Evolutionary conservation across 2,329 filamentous ascomycete species (phyloP), one percentile per base, ranked within the genome.

Genomic region (Teratosphaeria zuluensis): DNA sequence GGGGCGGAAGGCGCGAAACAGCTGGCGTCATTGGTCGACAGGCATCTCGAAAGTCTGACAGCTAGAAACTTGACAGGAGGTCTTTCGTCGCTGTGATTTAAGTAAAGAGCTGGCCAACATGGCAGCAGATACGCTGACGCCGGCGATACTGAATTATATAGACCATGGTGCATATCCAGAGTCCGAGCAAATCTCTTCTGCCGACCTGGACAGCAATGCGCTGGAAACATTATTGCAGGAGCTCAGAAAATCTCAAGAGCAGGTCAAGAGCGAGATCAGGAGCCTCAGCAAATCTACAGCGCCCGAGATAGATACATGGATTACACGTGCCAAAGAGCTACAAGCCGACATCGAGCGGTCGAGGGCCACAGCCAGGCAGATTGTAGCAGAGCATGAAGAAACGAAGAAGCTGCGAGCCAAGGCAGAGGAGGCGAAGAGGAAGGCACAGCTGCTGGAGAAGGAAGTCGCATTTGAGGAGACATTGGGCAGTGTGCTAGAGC

Each of bases 281-380:
- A 73, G 78, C 24, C 83, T 94, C 62, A 95, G 92, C 73, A 83
- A 85, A 69, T 85, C 90, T 64, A 88, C 85, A 19, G 88, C 86
- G 58, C 83, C 86, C 46, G 88, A 95, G 68, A 87, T 96, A 55
- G 88, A 90, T 69, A 83, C 86, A 56, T 97, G 92, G 92, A 89
- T 95, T 58, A 77, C 80, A 56, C 90, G 94, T 72, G 90, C 92
- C 54, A 90, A 90, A 73, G 84, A 86, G 56, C 82, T 96, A 7
- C 90, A 95, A 72, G 83, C 86, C 62, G 92, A 96, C 69, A 92
- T 96, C 64, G 84, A 89, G 67, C 83, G 84, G 53, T 92, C 90
- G 28, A 87, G 90, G 67, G 81, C 83, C 16, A 85, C 91, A 38
- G 91, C 92, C 24, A 86, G 86, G 68, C 85, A 91, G 59, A 95